These are phyloP conservation scores for Penicillium expansum DNA, from an alignment of 2,329 filamentous ascomycete species.

Conservation along the genomic window DNA sequence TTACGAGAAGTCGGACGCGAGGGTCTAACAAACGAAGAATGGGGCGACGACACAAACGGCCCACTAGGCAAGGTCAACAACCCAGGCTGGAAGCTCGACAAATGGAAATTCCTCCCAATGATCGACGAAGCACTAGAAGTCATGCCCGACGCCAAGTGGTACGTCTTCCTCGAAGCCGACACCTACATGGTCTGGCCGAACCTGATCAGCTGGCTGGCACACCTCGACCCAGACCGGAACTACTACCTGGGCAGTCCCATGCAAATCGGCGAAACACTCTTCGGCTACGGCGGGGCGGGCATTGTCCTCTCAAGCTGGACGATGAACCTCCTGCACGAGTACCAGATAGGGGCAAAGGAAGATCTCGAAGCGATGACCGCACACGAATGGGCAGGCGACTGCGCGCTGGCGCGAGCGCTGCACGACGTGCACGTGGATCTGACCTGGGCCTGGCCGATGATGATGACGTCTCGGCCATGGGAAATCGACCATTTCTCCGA, in stretches of 20 bases:
- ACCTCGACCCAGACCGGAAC: constrained; percentile 46
- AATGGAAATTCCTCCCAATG: constrained; percentile 57
- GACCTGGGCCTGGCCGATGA: constrained; percentile 47
- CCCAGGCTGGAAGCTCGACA: constrained; percentile 52
- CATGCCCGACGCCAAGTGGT: constrained; percentile 53
- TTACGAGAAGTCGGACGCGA: constrained; percentile 43
- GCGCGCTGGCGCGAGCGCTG: constrained; percentile 47
- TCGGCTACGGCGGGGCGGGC: constrained; percentile 52
- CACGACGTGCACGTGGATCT: constrained; percentile 43
- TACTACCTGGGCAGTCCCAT: constrained; percentile 55
- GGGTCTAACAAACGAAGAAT: constrained; percentile 34
- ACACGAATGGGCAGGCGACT: constrained; percentile 48
- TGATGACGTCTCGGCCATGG: constrained; percentile 39
- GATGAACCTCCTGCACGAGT: constrained; percentile 40
- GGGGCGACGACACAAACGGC: constrained; percentile 32
- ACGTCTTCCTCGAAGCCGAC: constrained; percentile 57
- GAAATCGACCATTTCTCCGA: constrained; percentile 42
- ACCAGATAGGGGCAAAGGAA: constrained; percentile 36
- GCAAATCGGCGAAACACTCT: constrained; percentile 48
- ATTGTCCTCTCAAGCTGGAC: constrained; percentile 51
- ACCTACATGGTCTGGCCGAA: constrained; percentile 55
- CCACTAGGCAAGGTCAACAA: constrained; percentile 42
- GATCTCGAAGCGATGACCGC: constrained; percentile 45
- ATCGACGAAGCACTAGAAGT: constrained; percentile 47
- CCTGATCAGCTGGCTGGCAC: constrained; percentile 51